These are phyloP conservation scores for Tetraselmis striata DNA, from an alignment of 139 green algal genomes.

Conservation along the genomic window DNA sequence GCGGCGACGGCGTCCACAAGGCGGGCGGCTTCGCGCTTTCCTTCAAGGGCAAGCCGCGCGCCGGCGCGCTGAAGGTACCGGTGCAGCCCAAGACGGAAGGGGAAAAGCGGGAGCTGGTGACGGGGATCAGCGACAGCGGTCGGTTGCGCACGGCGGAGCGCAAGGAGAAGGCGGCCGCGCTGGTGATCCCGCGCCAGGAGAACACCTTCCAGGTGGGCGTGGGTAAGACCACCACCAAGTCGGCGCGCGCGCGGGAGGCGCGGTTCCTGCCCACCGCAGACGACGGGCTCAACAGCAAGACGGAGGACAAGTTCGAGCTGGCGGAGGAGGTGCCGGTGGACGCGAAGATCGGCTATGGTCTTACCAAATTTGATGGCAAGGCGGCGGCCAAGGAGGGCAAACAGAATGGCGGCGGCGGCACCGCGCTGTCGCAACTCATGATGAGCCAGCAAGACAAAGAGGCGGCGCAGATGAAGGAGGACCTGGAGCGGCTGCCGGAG, in stretches of 20 bases:
- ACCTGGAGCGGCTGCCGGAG: constrained; percentile 19
- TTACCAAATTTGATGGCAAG: neutral
- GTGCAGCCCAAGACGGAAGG: neutral
- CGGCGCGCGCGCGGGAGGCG: constrained; percentile 3
- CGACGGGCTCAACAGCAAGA: neutral
- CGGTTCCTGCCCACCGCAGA: constrained; percentile 20
- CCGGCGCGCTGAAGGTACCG: neutral
- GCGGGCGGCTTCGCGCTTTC: neutral
- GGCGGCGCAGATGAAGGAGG: constrained; percentile 11
- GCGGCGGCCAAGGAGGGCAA: neutral
- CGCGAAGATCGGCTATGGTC: neutral
- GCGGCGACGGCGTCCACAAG: neutral
- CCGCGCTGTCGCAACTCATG: neutral
- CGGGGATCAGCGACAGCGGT: neutral
- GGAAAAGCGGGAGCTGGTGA: neutral
- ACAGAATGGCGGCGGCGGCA: neutral
- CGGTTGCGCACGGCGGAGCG: neutral
- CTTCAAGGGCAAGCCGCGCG: neutral
- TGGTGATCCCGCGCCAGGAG: constrained; percentile 28
- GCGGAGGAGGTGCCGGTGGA: neutral
- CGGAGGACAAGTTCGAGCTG: neutral
- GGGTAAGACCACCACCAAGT: neutral
- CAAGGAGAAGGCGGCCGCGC: neutral
- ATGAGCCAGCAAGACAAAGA: constrained; percentile 6
- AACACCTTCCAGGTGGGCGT: constrained; percentile 29